Evolutionary conservation across 495 filamentous ascomycete genomes (phyloP).

Genomic region (Usnea hakonensis): DNA sequence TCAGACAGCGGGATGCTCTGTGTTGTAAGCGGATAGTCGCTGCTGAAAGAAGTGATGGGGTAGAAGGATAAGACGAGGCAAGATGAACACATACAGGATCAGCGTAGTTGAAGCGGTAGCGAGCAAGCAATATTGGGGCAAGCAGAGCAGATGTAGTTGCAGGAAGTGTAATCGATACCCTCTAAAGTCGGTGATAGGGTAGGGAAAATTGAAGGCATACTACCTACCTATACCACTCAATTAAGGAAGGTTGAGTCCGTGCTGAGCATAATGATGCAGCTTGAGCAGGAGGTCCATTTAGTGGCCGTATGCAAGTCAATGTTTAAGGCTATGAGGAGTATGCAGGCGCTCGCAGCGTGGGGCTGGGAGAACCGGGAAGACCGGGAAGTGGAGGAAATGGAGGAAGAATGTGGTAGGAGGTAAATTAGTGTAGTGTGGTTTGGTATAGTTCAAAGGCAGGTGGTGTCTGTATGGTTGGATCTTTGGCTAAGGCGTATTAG

Average conservation of each 20-base stretch:
- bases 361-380: neutral
- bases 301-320: constrained; percentile 9
- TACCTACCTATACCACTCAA: constrained; percentile 10
- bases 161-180: neutral
- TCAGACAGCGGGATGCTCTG: constrained; percentile 6
- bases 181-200: neutral
- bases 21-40: constrained; percentile 8
- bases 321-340: neutral
- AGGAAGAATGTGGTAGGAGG: constrained; percentile 7
- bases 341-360: constrained; percentile 14
- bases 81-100: neutral
- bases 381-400: neutral
- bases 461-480: neutral
- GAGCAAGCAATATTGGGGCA: neutral
- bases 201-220: constrained; percentile 6
- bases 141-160: neutral
- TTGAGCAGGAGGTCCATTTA: constrained; percentile 5
- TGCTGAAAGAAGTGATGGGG: constrained; percentile 7
- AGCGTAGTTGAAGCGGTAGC: neutral
- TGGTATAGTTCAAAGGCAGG: too few relatives aligned
- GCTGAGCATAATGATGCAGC: constrained; percentile 18
- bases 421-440: too few relatives aligned
- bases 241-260: constrained; percentile 14
- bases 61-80: constrained; percentile 3
- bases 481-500: neutral